These are phyloP conservation scores for Agaricus subrufescens DNA, from an alignment of 768 basidiomycete genomes.

Conservation along the genomic window DNA sequence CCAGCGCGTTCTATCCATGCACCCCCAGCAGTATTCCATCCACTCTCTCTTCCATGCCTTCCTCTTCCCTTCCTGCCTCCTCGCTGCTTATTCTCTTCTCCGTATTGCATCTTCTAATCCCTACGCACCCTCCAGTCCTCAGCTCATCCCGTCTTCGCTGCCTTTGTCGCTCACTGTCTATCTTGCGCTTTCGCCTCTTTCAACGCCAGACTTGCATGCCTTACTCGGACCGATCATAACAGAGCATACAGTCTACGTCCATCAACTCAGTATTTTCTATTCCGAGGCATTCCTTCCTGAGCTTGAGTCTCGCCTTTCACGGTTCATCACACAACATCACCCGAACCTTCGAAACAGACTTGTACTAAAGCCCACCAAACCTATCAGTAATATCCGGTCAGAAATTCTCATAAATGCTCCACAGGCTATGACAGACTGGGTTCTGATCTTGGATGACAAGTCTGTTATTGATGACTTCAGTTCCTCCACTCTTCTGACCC, in stretches of 20 bases:
- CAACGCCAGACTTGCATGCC: constrained; percentile 26
- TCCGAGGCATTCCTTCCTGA: constrained; percentile 30
- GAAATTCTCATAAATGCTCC: constrained; percentile 30
- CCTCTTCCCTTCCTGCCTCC: constrained; percentile 8
- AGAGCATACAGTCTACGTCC: constrained; percentile 24
- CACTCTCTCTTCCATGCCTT: not conserved
- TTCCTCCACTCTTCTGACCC: constrained; percentile 25
- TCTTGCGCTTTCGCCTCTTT: constrained; percentile 37
- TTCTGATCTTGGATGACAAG: constrained; percentile 45
- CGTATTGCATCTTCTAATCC: not conserved
- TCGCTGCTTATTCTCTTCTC: constrained; percentile 9
- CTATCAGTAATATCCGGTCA: not conserved
- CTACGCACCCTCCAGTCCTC: not conserved
- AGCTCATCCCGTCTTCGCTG: not conserved
- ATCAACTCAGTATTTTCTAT: constrained; percentile 45
- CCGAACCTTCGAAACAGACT: constrained; percentile 29
- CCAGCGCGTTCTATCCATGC: not conserved
- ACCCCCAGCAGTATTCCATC: not conserved
- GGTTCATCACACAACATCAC: constrained; percentile 26
- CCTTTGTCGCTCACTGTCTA: constrained; percentile 39
- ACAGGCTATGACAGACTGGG: constrained; percentile 40
- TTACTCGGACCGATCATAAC: constrained; percentile 36
- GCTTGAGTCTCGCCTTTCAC: constrained; percentile 30
- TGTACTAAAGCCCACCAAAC: constrained; percentile 22
- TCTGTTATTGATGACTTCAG: constrained; percentile 33